phyloP scores from a whole-genome alignment of 2,329 filamentous ascomycete genomes.

The Trichoderma polysporum region DNA sequence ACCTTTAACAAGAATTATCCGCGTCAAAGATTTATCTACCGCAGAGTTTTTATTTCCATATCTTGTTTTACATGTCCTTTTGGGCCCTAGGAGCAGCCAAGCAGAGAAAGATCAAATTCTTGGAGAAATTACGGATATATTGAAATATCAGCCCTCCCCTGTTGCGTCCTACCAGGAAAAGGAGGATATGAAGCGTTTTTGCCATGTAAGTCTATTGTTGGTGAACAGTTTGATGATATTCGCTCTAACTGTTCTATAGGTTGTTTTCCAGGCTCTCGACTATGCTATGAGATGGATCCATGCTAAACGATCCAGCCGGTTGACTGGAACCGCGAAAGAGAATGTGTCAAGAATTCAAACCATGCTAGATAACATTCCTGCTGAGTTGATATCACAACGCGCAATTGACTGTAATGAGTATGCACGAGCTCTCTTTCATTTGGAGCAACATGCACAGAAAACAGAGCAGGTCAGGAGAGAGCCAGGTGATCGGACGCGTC shows the following conservation, averaged over 20 bases:
- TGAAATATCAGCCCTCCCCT: slow-evolving; percentile 59
- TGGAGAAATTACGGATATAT: slow-evolving; percentile 71
- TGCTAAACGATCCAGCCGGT: slow-evolving; percentile 53
- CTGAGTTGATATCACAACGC: slow-evolving; percentile 71
- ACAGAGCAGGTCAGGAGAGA: slow-evolving; percentile 46
- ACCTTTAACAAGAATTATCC: slow-evolving; percentile 77
- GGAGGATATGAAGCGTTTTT: slow-evolving; percentile 80
- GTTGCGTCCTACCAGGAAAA: slow-evolving; percentile 59
- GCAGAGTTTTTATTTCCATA: slow-evolving; percentile 89
- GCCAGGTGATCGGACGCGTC: slow-evolving; percentile 56
- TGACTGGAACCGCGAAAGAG: slow-evolving; percentile 44
- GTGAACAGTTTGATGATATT: slow-evolving; percentile 4
- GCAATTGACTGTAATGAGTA: slow-evolving; percentile 95
- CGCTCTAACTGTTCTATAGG: slow-evolving; percentile 49
- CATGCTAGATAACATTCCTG: slow-evolving; percentile 64
- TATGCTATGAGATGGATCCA: slow-evolving; percentile 91
- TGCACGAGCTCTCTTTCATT: slow-evolving; percentile 86
- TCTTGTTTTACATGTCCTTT: slow-evolving; percentile 76
- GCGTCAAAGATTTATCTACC: slow-evolving; percentile 81
- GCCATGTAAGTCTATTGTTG: slow-evolving; percentile 62
- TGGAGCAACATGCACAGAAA: slow-evolving; percentile 80
- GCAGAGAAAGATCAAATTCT: slow-evolving; percentile 64
- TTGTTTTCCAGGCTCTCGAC: slow-evolving; percentile 85
- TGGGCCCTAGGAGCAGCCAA: slow-evolving; percentile 63
- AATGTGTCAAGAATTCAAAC: slow-evolving; percentile 50